These are phyloP conservation scores for Kwoniella dendrophila DNA, from an alignment of 768 basidiomycete genomes.

Conservation along the genomic window DNA sequence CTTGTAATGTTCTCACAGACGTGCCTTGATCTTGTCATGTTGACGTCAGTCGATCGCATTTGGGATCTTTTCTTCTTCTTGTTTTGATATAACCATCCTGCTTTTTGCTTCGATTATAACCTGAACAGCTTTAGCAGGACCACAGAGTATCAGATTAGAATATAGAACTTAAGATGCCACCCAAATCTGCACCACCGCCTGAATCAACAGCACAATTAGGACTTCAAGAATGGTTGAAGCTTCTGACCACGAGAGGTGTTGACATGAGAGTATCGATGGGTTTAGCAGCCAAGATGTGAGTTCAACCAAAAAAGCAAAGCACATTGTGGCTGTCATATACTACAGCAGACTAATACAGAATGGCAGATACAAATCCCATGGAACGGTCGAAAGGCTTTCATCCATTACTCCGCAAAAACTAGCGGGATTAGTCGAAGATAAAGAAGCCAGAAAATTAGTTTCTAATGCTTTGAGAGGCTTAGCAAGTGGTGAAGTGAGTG, in stretches of 20 bases:
- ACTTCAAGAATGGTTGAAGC: slow-evolving; percentile 51
- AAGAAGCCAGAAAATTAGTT: slow-evolving; percentile 47
- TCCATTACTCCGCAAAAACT: slow-evolving; percentile 40
- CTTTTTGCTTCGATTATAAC: no score
- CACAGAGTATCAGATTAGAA: no score
- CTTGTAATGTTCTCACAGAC: no score
- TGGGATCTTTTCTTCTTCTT: no score
- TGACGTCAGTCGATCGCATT: no score
- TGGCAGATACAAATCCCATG: slow-evolving; percentile 46
- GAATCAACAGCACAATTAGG: slow-evolving; percentile 32
- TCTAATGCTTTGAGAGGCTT: slow-evolving; percentile 48
- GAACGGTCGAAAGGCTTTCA: slow-evolving; percentile 36
- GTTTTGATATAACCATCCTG: no score
- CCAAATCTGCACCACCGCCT: slow-evolving; percentile 26
- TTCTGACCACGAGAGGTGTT: slow-evolving; percentile 45
- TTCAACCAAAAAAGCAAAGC: background rate
- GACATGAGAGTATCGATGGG: slow-evolving; percentile 54
- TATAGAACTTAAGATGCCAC: no score
- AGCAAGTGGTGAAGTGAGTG: slow-evolving; percentile 36
- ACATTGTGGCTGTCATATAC: background rate
- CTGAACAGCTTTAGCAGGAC: no score
- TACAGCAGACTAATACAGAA: background rate
- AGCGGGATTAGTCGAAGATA: slow-evolving; percentile 42
- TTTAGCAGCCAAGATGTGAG: slow-evolving; percentile 53
- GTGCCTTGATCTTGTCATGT: no score